A percentile compares a stretch with the other conserved stretches of the same genome.
Evolutionary conservation across 2,329 filamentous ascomycete genomes (phyloP).

Genomic region (Cucurbitaria berberidis): DNA sequence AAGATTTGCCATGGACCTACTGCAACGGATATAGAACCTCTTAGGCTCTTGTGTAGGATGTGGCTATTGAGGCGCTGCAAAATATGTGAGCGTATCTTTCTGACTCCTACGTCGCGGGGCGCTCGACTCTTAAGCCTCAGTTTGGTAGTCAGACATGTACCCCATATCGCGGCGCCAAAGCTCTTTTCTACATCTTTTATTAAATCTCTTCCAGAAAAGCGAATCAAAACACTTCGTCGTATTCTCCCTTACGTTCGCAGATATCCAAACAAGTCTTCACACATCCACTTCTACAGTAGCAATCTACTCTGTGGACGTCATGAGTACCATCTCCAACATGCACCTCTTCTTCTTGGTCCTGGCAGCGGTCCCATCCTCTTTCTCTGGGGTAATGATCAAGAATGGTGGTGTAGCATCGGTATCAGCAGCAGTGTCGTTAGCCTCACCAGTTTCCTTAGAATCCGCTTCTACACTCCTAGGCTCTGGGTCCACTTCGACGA

Average conservation of each 20-base stretch:
- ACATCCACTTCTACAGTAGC: background rate
- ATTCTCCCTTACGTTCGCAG: background rate
- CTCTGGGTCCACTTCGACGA: background rate
- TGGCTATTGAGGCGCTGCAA: background rate
- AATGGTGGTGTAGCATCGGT: background rate
- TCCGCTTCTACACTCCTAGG: background rate
- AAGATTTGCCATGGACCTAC: too few species aligned
- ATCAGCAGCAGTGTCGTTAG: background rate
- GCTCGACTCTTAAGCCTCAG: constrained; percentile 1
- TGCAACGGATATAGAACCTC: background rate
- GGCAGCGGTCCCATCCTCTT: background rate
- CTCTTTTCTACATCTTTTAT: background rate
- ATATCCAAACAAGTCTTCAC: background rate
- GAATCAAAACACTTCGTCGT: background rate
- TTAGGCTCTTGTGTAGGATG: background rate
- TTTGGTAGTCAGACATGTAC: background rate
- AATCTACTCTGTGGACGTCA: background rate
- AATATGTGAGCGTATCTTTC: background rate
- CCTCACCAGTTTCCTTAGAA: background rate
- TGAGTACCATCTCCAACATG: background rate
- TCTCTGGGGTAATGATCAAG: background rate
- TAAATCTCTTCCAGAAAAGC: background rate
- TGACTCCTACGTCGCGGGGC: background rate
- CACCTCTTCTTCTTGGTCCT: background rate
- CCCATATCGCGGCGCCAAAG: background rate